These are phyloP conservation scores for Cryptomeria japonica DNA, from an alignment of 75 land plant species.

Conservation along the genomic window DNA sequence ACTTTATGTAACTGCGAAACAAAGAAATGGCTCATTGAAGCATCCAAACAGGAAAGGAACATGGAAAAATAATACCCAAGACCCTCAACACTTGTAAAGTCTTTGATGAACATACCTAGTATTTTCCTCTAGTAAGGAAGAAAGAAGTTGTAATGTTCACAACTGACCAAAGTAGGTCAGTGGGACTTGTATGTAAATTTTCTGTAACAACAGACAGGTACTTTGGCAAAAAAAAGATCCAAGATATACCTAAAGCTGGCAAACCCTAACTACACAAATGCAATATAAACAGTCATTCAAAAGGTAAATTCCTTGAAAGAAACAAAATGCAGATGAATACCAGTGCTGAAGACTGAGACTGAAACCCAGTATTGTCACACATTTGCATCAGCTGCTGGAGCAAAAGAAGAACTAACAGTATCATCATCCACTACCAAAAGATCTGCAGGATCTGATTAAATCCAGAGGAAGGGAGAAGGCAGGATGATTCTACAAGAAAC, in stretches of 20 bases:
- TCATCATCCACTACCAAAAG: background rate
- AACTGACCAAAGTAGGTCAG: too few species aligned
- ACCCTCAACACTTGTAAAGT: background rate
- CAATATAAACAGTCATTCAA: background rate
- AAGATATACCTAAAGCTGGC: background rate
- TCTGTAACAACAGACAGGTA: background rate
- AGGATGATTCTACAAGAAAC: background rate
- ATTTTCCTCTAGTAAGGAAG: background rate
- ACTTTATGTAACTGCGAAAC: background rate
- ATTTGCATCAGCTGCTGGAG: background rate
- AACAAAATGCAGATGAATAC: background rate
- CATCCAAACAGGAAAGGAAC: background rate
- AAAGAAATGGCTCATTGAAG: background rate
- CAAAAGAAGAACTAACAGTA: background rate
- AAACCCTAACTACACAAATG: background rate
- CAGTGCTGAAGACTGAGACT: background rate
- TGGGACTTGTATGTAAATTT: background rate
- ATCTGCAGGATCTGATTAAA: background rate
- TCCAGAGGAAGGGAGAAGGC: background rate
- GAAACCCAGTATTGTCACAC: background rate
- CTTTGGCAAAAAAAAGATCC: background rate
- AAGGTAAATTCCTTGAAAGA: background rate
- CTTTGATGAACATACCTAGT: background rate
- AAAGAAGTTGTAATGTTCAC: background rate
- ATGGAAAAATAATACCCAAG: background rate